phyloP scores from a whole-genome alignment of 768 basidiomycete genomes.

The Tricholoma bakamatsutake region DNA sequence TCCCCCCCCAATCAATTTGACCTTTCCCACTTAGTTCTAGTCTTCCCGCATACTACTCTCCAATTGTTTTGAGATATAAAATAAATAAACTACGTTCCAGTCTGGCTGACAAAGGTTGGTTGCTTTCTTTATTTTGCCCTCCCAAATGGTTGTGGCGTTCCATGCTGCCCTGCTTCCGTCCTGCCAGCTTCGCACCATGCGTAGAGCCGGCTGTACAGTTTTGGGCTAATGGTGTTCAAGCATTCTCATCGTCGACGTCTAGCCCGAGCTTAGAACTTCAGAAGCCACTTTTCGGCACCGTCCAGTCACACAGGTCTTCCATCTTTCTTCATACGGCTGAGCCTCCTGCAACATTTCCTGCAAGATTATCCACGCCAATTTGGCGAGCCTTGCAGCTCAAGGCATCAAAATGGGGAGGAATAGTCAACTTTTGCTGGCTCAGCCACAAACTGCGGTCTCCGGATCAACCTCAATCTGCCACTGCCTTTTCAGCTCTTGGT shows the following conservation, averaged over 20 bases:
- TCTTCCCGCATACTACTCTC: no score
- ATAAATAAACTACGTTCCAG: no score
- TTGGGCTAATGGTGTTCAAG: neutral
- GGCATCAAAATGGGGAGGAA: constrained; percentile 41
- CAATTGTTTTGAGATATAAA: no score
- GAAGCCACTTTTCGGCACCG: constrained; percentile 41
- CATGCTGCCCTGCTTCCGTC: neutral
- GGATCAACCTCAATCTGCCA: constrained; percentile 27
- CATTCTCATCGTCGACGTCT: neutral
- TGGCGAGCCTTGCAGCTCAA: constrained; percentile 44
- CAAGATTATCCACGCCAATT: constrained; percentile 40
- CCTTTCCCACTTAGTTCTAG: no score
- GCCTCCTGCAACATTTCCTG: constrained; percentile 45
- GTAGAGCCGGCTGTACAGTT: neutral
- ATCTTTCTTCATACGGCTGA: constrained; percentile 47
- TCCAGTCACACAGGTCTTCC: constrained; percentile 44
- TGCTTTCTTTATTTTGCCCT: no score
- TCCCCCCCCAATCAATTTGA: no score
- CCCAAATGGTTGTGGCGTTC: neutral
- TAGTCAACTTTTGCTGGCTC: constrained; percentile 60
- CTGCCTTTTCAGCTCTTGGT: constrained; percentile 44
- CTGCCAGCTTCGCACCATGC: neutral
- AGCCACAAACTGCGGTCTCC: constrained; percentile 6
- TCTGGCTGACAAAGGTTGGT: no score
- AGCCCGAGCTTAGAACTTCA: neutral